phyloP scores from a whole-genome alignment of 208 protist species.

The Wallacemonas sp. region DNA sequence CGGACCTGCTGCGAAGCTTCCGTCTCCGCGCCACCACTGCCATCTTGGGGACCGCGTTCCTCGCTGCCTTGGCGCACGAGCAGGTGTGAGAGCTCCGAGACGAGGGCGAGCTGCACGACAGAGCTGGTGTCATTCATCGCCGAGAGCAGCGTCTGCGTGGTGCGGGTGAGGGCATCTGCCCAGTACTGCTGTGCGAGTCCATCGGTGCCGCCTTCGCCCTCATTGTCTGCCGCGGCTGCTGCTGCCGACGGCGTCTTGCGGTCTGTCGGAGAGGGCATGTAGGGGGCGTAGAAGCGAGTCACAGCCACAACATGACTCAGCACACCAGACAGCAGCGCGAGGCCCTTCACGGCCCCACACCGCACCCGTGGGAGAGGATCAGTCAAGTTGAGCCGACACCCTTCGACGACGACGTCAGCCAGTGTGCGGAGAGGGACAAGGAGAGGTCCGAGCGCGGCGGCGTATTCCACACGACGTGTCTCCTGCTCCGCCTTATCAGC shows the following conservation, averaged over 20 bases:
- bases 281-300: neutral
- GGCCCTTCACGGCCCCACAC: constrained; percentile 43
- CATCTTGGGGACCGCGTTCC: neutral
- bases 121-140: constrained; percentile 59
- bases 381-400: constrained; percentile 29
- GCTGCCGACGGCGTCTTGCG: too few species aligned
- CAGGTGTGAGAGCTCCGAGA: constrained; percentile 60
- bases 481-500: neutral
- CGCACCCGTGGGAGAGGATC: constrained; percentile 58
- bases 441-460: constrained; percentile 7
- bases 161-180: constrained; percentile 34
- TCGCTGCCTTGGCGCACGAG: constrained; percentile 20
- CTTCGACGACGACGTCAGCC: constrained; percentile 35
- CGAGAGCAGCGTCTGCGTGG: constrained; percentile 51
- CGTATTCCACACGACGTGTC: neutral
- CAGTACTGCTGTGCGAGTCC: neutral
- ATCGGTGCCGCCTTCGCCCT: neutral
- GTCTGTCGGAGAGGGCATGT: neutral
- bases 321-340: constrained; percentile 51
- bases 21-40: neutral
- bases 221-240: neutral
- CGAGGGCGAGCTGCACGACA: constrained; percentile 61
- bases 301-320: constrained; percentile 43
- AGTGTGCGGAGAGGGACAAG: constrained; percentile 23
- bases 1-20: constrained; percentile 32